These are phyloP conservation scores for Phytophthora boehmeriae DNA, from an alignment of 352 stramenopile species.

Conservation along the genomic window DNA sequence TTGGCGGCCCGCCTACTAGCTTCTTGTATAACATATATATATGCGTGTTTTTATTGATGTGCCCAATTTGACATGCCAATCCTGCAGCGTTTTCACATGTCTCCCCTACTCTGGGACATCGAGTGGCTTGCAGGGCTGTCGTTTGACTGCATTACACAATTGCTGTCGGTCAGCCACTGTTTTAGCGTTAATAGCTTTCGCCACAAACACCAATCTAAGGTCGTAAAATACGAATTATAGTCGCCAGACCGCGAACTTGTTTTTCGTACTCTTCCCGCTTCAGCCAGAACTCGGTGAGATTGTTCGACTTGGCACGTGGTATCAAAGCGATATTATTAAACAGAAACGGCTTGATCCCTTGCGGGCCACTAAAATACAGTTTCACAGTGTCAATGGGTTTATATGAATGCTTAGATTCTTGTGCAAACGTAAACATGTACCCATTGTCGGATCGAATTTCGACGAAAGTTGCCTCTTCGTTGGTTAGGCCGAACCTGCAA, in stretches of 20 bases:
- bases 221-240: conserved; percentile 15
- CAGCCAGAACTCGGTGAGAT: conserved; percentile 17
- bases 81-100: conserved; percentile 5
- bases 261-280: conserved; percentile 9
- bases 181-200: conserved; percentile 10
- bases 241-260: conserved; percentile 2
- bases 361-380: conserved; percentile 11
- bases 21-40: conserved; percentile 9
- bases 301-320: conserved; percentile 15
- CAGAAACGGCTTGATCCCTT: conserved; percentile 7
- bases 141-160: conserved; percentile 12
- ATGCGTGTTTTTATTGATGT: conserved; percentile 8
- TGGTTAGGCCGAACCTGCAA: conserved; percentile 14
- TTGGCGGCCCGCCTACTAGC: conserved; percentile 3
- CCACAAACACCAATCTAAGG: conserved; percentile 7
- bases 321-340: conserved; percentile 14
- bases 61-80: conserved; percentile 12
- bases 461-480: conserved; percentile 5
- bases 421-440: conserved; percentile 25
- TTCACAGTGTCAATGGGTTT: conserved; percentile 18
- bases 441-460: background rate
- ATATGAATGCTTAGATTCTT: conserved; percentile 14
- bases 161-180: conserved; percentile 6
- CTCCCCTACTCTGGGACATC: background rate
- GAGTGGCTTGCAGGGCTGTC: conserved; percentile 5